Conservation (phyloP, 352 stramenopile species). For the Globisporangium canariense region DNA sequence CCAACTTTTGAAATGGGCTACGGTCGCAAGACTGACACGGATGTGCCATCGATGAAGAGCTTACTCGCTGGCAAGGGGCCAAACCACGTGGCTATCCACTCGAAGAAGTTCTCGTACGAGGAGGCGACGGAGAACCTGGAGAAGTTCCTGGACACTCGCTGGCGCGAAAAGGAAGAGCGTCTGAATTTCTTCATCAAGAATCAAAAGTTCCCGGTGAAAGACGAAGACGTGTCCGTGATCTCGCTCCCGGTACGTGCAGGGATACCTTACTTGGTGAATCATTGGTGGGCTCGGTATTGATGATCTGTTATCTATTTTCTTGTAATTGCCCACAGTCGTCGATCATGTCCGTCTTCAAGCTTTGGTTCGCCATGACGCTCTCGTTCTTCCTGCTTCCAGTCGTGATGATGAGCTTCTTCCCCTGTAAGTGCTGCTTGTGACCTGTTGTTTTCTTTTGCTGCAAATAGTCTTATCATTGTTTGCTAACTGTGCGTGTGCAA, state of each 20-base stretch:
- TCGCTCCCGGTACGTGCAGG: constrained; percentile 26
- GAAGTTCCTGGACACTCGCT: constrained; percentile 64
- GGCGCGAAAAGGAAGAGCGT: constrained; percentile 73
- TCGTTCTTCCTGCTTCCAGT: constrained; percentile 66
- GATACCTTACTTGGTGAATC: background rate
- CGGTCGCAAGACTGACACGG: constrained; percentile 68
- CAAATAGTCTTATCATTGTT: background rate
- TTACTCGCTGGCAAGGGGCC: constrained; percentile 59
- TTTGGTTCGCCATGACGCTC: constrained; percentile 69
- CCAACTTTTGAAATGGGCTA: constrained; percentile 90
- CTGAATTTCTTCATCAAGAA: constrained; percentile 77
- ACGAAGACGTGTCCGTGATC: constrained; percentile 31
- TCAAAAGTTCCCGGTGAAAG: constrained; percentile 47
- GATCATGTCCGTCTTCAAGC: constrained; percentile 53
- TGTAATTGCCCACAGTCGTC: constrained; percentile 40
- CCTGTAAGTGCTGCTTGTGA: constrained; percentile 35
- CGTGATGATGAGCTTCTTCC: constrained; percentile 78
- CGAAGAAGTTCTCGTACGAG: constrained; percentile 58
- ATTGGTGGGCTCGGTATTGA: background rate
- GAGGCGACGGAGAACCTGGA: constrained; percentile 51
- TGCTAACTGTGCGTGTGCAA: background rate
- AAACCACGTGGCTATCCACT: constrained; percentile 48
- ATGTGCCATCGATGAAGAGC: constrained; percentile 82
- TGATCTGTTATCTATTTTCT: background rate
- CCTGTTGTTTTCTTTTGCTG: no score